A percentile compares a stretch with the other conserved stretches of the same genome.
Conservation (phyloP, 2,329 filamentous ascomycete genomes). For the Zelopaecilomyces penicillatus region DNA sequence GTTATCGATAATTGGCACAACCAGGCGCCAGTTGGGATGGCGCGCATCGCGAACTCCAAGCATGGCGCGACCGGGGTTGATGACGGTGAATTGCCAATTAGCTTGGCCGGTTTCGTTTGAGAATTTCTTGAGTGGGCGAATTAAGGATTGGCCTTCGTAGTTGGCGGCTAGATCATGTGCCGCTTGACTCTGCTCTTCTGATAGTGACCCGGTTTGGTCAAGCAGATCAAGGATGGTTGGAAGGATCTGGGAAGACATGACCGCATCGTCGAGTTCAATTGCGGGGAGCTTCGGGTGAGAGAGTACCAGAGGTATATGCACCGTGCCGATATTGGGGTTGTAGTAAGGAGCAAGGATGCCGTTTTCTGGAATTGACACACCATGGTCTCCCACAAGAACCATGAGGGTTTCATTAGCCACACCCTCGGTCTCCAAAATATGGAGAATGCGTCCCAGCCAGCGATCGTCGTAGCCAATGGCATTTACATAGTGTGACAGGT, state of each 20-base stretch:
- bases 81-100: constrained; percentile 26
- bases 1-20: constrained; percentile 23
- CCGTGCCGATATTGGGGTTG: constrained; percentile 24
- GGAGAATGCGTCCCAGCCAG: constrained; percentile 24
- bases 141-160: constrained; percentile 27
- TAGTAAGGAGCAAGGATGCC: constrained; percentile 23
- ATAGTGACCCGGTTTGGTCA: constrained; percentile 24
- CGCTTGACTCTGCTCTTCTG: constrained; percentile 15
- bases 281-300: constrained; percentile 24
- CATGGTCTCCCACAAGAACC: constrained; percentile 25
- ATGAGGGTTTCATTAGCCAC: constrained; percentile 25
- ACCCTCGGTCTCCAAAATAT: constrained; percentile 21
- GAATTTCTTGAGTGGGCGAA: constrained; percentile 18
- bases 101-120: constrained; percentile 14
- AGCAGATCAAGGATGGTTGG: constrained; percentile 28
- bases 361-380: constrained; percentile 24
- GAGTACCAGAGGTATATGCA: constrained; percentile 24
- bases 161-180: constrained; percentile 21
- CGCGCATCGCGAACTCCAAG: constrained; percentile 24
- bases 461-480: constrained; percentile 23
- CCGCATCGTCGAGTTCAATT: constrained; percentile 22
- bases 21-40: constrained; percentile 20
- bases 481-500: constrained; percentile 27
- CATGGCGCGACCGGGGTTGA: constrained; percentile 26
- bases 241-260: constrained; percentile 24